Evolutionary conservation across 352 stramenopile species (phyloP), one percentile per base, ranked within the genome.

Genomic region (Globisporangium parvum): DNA sequence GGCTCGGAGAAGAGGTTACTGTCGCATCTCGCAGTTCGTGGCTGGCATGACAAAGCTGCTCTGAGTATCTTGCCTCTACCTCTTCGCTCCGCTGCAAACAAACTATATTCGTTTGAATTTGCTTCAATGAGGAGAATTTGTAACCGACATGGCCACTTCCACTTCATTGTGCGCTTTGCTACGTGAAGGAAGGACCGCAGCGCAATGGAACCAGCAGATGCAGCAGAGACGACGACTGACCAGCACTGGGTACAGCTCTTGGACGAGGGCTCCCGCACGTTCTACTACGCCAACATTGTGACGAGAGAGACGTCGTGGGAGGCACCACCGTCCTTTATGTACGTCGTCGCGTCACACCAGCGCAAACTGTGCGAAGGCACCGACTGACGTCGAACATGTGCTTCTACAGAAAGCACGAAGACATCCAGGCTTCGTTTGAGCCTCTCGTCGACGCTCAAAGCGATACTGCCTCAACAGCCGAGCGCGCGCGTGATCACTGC

Each of bases 221-320:
- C 31, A 35, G 9, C 6, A 9, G 31, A 10, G 31, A 11, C 31
- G 31, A 35, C 9, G 31, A 35, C 5, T 35, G 31, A 44, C 0
- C 39, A 44, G 6, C 10, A 60, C 15, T 60, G 54, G 45, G 46
- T 60, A 9, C 54, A 60, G 35, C 54, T 53, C 11, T 28, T 53
- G 33, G 45, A 60, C 18, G 42, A 54, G 21, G 14, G 33, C 45
- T 60, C 54, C 45, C 28, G 45, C 10, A 47, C 44, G 12, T 60
- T 54, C 31, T 60, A 60, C 23, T 60, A 54, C 54, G 54, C 54
- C 26, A 60, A 60, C 45, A 37, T 60, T 31, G 33, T 53, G 24
- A 54, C 54, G 45, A 28, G 52, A 20, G 45, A 60, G 33, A 53
- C 54, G 23, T 53, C 54, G 33, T 60, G 45, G 54, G 54, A 60